A percentile compares a stretch with the other conserved stretches of the same genome.
Evolutionary conservation across 1,284 basidiomycete genomes (phyloP).

Genomic region (Mycena sp.): DNA sequence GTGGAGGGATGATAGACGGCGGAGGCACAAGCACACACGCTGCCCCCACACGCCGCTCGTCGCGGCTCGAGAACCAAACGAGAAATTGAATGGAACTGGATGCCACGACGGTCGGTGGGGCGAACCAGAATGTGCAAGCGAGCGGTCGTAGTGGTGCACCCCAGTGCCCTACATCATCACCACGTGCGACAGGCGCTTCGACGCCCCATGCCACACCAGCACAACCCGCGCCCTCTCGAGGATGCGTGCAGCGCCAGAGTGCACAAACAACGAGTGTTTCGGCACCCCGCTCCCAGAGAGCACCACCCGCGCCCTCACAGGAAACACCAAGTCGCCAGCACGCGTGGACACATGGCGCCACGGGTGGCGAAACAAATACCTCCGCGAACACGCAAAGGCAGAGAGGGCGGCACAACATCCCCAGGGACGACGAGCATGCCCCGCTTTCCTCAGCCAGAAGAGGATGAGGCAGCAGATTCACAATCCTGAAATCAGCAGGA

Average conservation of each 20-base stretch:
- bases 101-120: neutral
- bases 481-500: neutral
- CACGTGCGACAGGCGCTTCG: neutral
- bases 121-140: neutral
- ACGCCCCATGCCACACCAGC: neutral
- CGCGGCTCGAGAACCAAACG: neutral
- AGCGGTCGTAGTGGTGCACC: neutral
- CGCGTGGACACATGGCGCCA: too few relatives aligned
- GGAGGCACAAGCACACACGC: neutral
- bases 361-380: too few relatives aligned
- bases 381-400: too few relatives aligned
- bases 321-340: too few relatives aligned
- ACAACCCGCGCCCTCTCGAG: too few relatives aligned
- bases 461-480: neutral
- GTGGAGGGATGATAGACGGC: neutral
- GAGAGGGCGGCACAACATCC: neutral
- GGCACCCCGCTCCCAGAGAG: too few relatives aligned
- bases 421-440: slow-evolving; percentile 1
- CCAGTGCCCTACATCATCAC: neutral
- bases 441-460: slow-evolving; percentile 1
- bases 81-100: neutral
- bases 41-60: neutral
- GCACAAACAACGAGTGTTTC: too few relatives aligned
- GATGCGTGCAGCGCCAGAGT: too few relatives aligned
- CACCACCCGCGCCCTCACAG: too few relatives aligned